Base-by-base conservation (phyloP, 371 early-diverging fungal species). In the Choanephora cucurbitarum region DNA sequence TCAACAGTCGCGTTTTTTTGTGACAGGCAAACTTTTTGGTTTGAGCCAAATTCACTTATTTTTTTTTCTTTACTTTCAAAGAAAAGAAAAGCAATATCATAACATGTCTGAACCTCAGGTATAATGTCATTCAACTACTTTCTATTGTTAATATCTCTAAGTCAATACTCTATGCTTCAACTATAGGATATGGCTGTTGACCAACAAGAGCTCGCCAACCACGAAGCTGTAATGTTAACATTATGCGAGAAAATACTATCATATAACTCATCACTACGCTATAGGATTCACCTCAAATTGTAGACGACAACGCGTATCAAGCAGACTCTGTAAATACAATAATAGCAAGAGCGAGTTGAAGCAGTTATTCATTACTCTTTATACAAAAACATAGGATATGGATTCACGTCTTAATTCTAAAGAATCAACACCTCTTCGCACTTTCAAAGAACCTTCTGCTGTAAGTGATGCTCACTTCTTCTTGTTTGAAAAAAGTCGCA, bases 401-500 rank as follows among this genome's bases (percentile, higher is more conserved):
- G 63, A 62, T 10, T 62, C 49, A 19, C 46, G 39, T 18, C 17
- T 52, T 2, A 32, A 45, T 44, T 59, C 58, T 28, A 59, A 60
- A 39, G 65, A 60, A 50, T 64, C 60, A 19, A 64, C 59, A 39
- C 59, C 59, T 37, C 44, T 59, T 44, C 55, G 57, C 18, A 60
- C 60, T 17, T 65, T 60, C 28, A 65, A 60, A 41, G 66, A 65
- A 24, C 60, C 60, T 45, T 37, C 45, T 31, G 57, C 57, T 53
- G 66, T 65, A 65, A 49, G 57, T 33, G 4, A 9, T 1, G 17
- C 41, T 11, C 7, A n/a, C 17, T 19, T 28, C 17, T 14, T 7
- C 8, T 28, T 17, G 28, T 22, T 17, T 46, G 9, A 5, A 24
- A 40, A 3, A 9, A 31, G 17, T 31, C 34, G 14, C 52, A n/a